Base-by-base conservation (phyloP, 202 grass and related monocot species). In the Miscanthus sacchariflorus region DNA sequence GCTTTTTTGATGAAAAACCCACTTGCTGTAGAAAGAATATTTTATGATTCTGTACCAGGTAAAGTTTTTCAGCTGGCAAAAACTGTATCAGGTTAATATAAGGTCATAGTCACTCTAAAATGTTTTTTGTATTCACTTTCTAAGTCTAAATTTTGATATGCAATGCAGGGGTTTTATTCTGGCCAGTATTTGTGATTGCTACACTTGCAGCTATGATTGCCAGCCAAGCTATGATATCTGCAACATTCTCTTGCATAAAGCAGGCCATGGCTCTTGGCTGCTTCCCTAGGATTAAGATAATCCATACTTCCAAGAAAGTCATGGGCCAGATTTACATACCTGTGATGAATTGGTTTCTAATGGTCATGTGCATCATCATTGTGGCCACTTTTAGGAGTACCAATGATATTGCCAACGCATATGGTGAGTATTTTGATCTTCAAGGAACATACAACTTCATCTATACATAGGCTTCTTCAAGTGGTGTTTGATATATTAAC, bases 241-340 rank as follows among this genome's bases (percentile, higher is more conserved):
- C 92, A 43, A 99, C 96, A 36, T 99, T 99, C 88, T 99, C 96
- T 77, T 99, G 96, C 92, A 96, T 99, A 89, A 99, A 99, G 86
- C 96, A 99, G 59, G 90, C 94, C 17, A 96, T 99, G 96, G 96
- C 96, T 66, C 92, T 99, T 69, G 96, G 96, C 49, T 99, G 96
- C 86, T 99, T 99, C 81, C 96, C 96, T 42, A 91, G 96, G 71
- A 68, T 99, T 61, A 99, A 99, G 83, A 84, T 99, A 84, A 93
- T 99, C 30, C 96, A 99, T 90, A 99, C 96, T 40, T 99, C 96
- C n/a, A 96, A 92, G 79, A 90, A 63, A 92, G 79, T 93, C 27
- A 99, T 99, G 91, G 96, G 96, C 27, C 96, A 99, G 89, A 99
- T 99, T 83, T 99, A 99, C 86, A 96, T 99, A 79, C 96, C 96